phyloP scores from a whole-genome alignment of 805 yeast species.

The Lipomyces orientalis region DNA sequence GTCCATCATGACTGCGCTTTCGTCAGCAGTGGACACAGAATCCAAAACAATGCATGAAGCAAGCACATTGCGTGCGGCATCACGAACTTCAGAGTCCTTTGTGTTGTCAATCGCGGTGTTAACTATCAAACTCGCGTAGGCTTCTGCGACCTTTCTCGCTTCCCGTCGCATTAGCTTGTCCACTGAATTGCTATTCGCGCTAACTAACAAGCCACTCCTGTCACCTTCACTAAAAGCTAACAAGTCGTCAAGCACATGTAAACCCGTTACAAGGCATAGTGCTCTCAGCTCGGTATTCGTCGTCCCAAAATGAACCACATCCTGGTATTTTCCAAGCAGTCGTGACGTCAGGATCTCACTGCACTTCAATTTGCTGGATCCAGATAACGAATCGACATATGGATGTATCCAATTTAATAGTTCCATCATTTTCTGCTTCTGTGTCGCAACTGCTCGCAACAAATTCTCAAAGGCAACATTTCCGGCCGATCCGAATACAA shows the following conservation, averaged over 20 bases:
- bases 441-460: constrained; percentile 8
- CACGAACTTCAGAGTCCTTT: neutral
- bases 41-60: constrained; percentile 23
- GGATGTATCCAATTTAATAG: constrained; percentile 31
- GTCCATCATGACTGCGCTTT: constrained; percentile 19
- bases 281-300: constrained; percentile 3
- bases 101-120: constrained; percentile 31
- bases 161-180: constrained; percentile 44
- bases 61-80: constrained; percentile 12
- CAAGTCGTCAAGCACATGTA: constrained; percentile 11
- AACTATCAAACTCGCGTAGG: constrained; percentile 48
- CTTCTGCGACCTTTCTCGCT: constrained; percentile 56
- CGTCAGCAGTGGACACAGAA: constrained; percentile 24
- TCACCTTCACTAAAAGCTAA: constrained; percentile 12
- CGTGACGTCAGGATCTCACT: constrained; percentile 16
- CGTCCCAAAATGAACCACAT: constrained; percentile 12
- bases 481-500: constrained; percentile 51
- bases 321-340: constrained; percentile 22
- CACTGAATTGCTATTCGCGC: constrained; percentile 24
- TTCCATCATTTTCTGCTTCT: constrained; percentile 33
- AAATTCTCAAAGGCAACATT: constrained; percentile 42
- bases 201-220: neutral
- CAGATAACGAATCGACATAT: constrained; percentile 21
- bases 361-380: constrained; percentile 23
- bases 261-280: constrained; percentile 14